A percentile compares a stretch with the other conserved stretches of the same genome.
Conservation (phyloP, 371 early-diverging fungal species). For the Mycotypha africana region DNA sequence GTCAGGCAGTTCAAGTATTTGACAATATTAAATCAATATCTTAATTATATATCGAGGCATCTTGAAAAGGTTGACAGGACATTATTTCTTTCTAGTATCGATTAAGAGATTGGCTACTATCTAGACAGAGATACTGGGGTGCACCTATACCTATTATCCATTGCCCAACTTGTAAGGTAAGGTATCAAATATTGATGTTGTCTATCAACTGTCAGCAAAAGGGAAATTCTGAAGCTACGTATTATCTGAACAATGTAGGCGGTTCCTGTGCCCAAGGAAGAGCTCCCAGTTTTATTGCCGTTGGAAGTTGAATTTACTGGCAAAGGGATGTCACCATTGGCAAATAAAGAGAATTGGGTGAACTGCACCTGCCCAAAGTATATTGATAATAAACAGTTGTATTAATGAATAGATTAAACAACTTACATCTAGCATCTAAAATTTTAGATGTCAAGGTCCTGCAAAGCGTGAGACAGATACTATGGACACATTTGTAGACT, state of each 20-base stretch:
- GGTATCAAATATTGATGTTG: no score
- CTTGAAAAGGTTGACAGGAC: not conserved
- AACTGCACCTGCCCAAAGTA: slow-evolving; percentile 75
- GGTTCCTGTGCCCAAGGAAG: slow-evolving; percentile 81
- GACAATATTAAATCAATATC: no score
- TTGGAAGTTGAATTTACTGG: slow-evolving; percentile 58
- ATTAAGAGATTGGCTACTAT: slow-evolving; percentile 96
- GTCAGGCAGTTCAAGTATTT: slow-evolving; percentile 44
- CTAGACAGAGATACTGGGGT: slow-evolving; percentile 99
- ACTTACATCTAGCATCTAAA: not conserved
- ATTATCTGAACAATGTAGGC: slow-evolving; percentile 7
- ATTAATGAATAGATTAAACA: not conserved
- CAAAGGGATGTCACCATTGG: slow-evolving; percentile 70
- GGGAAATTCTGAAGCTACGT: no score
- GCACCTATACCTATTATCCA: slow-evolving; percentile 98
- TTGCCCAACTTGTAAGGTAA: slow-evolving; percentile 69
- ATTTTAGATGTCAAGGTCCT: slow-evolving; percentile 57
- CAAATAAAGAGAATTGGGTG: slow-evolving; percentile 55
- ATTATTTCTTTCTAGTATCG: slow-evolving; percentile 47
- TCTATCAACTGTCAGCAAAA: no score
- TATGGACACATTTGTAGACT: slow-evolving; percentile 96
- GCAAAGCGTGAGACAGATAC: slow-evolving; percentile 89
- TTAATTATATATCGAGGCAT: no score
- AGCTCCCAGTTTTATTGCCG: slow-evolving; percentile 79
- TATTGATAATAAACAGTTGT: slow-evolving; percentile 4